Conservation (phyloP, 495 filamentous ascomycete species). For the Penicillium cosmopolitanum region DNA sequence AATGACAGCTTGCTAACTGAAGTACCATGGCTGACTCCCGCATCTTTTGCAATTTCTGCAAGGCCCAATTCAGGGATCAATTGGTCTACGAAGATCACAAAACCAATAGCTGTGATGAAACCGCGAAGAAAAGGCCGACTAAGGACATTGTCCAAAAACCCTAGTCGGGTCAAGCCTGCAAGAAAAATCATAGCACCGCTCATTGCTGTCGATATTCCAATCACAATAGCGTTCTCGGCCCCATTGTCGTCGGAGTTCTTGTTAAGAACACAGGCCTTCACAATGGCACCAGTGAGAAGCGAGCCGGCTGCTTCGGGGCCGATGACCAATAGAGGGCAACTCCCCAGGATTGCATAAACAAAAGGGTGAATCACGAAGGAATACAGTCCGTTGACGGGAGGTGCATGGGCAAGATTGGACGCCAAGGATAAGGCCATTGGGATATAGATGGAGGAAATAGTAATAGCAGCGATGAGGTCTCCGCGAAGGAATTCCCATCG, state of each 20-base stretch:
- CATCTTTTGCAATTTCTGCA: constrained; percentile 57
- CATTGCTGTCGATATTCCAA: constrained; percentile 86
- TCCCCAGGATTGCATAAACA: constrained; percentile 87
- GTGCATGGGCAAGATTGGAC: constrained; percentile 91
- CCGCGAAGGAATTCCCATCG: constrained; percentile 77
- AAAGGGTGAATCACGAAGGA: constrained; percentile 91
- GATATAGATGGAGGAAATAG: constrained; percentile 95
- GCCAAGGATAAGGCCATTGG: constrained; percentile 95
- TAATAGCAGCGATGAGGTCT: constrained; percentile 83
- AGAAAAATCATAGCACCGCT: constrained; percentile 84
- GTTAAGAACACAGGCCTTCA: constrained; percentile 72
- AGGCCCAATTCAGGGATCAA: constrained; percentile 89
- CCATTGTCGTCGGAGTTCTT: constrained; percentile 73
- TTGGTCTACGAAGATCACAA: constrained; percentile 95
- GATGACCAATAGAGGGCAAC: constrained; percentile 89
- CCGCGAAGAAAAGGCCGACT: constrained; percentile 90
- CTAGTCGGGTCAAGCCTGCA: constrained; percentile 82
- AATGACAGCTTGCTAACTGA: constrained; percentile 84
- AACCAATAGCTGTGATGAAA: constrained; percentile 95
- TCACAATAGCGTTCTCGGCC: constrained; percentile 73
- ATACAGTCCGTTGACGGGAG: constrained; percentile 94
- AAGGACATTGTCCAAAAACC: constrained; percentile 92
- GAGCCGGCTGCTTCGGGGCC: constrained; percentile 95
- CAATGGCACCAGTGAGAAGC: constrained; percentile 83
- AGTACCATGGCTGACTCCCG: constrained; percentile 74